Percentiles rank a stretch among this genome's conserved stretches.
These are phyloP conservation scores for Pulveroboletus sp. DNA, from an alignment of 768 basidiomycete species.

Conservation along the genomic window DNA sequence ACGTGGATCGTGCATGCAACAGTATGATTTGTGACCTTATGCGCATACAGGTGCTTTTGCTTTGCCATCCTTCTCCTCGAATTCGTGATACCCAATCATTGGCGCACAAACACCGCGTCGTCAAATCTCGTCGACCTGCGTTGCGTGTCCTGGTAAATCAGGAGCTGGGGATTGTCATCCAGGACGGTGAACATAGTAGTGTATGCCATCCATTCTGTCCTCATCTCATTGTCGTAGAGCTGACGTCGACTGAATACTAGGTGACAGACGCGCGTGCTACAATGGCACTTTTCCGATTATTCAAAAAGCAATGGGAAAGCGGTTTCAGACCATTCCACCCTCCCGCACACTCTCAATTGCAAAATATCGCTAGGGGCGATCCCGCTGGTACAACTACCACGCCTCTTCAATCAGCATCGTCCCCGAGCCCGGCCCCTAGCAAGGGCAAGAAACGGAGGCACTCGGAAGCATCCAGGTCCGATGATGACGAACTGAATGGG, in stretches of 20 bases:
- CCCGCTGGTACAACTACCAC: background rate
- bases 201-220: slow-evolving; percentile 41
- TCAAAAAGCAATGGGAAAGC: slow-evolving; percentile 81
- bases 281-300: slow-evolving; percentile 86
- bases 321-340: slow-evolving; percentile 21
- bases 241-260: slow-evolving; percentile 36
- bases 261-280: slow-evolving; percentile 91
- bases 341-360: background rate
- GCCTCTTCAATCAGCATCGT: background rate
- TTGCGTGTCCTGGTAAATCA: slow-evolving; percentile 76
- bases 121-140: slow-evolving; percentile 63
- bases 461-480: background rate
- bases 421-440: background rate
- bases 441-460: slow-evolving; percentile 17
- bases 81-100: slow-evolving; percentile 70
- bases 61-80: slow-evolving; percentile 62
- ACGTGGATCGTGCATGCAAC: background rate
- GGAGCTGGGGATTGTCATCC: slow-evolving; percentile 77
- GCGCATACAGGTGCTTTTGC: slow-evolving; percentile 48
- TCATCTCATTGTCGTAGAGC: background rate
- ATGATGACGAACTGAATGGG: background rate
- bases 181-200: slow-evolving; percentile 86
- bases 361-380: background rate
- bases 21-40: background rate
- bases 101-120: slow-evolving; percentile 55